These are phyloP conservation scores for Paecilomyces sp. DNA, from an alignment of 2,329 filamentous ascomycete species.

Conservation along the genomic window DNA sequence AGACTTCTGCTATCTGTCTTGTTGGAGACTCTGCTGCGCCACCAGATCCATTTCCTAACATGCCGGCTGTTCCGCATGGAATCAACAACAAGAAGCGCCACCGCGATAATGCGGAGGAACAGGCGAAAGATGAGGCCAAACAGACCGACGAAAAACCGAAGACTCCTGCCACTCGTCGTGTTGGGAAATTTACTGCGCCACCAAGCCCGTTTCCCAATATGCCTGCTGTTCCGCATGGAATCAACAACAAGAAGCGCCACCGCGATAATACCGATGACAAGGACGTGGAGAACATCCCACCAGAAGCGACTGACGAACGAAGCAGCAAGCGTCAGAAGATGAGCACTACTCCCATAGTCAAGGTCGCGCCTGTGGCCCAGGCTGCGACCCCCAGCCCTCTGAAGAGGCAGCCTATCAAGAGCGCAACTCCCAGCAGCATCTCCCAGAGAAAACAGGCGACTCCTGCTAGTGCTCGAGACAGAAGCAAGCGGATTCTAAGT, in stretches of 20 bases:
- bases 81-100: constrained; percentile 27
- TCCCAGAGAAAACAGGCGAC: constrained; percentile 22
- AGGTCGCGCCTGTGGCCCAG: constrained; percentile 1
- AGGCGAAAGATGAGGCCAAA: constrained; percentile 8
- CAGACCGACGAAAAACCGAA: constrained; percentile 6
- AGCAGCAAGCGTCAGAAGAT: constrained; percentile 30
- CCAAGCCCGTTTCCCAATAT: constrained; percentile 18
- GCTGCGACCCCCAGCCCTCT: constrained; percentile 23
- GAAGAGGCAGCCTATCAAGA: constrained; percentile 17
- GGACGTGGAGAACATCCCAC: constrained; percentile 10
- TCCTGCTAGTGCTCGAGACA: constrained; percentile 22
- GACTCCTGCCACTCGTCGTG: constrained; percentile 34
- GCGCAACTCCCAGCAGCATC: constrained; percentile 10
- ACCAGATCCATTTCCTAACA: constrained; percentile 16
- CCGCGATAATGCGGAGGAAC: constrained; percentile 11
- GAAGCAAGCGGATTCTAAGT: constrained; percentile 28
- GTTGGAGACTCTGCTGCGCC: constrained; percentile 26
- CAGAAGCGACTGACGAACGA: constrained; percentile 22
- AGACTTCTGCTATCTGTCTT: constrained; percentile 32
- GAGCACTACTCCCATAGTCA: constrained; percentile 15
- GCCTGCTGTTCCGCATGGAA: constrained; percentile 31
- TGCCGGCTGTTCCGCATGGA: constrained; percentile 31
- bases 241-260: constrained; percentile 26
- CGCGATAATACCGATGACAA: constrained; percentile 14
- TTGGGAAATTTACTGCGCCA: constrained; percentile 24